phyloP scores from a whole-genome alignment of 2,329 filamentous ascomycete species.

The Fusarium sororula region DNA sequence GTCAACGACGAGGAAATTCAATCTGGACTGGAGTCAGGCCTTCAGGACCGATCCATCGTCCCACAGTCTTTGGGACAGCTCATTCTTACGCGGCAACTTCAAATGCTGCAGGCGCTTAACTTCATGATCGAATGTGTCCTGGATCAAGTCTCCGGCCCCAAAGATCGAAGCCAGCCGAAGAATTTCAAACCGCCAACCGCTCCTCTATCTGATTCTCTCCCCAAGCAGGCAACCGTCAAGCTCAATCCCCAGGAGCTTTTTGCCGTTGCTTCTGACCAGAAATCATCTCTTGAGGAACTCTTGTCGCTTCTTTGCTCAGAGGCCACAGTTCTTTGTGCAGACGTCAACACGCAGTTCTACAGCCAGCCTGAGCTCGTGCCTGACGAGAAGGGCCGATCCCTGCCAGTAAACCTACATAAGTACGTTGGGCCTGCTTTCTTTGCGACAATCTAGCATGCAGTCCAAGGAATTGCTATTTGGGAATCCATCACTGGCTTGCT shows the following conservation, averaged over 20 bases:
- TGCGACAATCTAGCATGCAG: conserved; percentile 49
- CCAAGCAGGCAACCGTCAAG: conserved; percentile 36
- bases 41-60: conserved; percentile 14
- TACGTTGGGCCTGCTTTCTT: conserved; percentile 55
- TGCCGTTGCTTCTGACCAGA: conserved; percentile 47
- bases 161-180: conserved; percentile 17
- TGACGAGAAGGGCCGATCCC: conserved; percentile 54
- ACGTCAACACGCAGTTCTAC: conserved; percentile 44
- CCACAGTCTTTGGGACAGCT: conserved; percentile 47
- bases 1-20: too few relatives aligned
- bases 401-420: conserved; percentile 52
- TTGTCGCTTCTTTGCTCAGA: conserved; percentile 47
- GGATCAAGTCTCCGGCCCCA: conserved; percentile 47
- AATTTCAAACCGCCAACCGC: conserved; percentile 3
- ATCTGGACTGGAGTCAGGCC: background rate
- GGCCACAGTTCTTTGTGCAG: conserved; percentile 45
- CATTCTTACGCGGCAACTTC: conserved; percentile 51
- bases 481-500: conserved; percentile 52
- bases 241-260: conserved; percentile 46
- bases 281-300: conserved; percentile 46
- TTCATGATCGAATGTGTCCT: conserved; percentile 56
- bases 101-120: conserved; percentile 51
- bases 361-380: conserved; percentile 53
- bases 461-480: conserved; percentile 53
- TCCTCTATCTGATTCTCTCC: conserved; percentile 45